These are phyloP conservation scores for Colletotrichum tropicale DNA, from an alignment of 2,329 filamentous ascomycete species.

Conservation along the genomic window DNA sequence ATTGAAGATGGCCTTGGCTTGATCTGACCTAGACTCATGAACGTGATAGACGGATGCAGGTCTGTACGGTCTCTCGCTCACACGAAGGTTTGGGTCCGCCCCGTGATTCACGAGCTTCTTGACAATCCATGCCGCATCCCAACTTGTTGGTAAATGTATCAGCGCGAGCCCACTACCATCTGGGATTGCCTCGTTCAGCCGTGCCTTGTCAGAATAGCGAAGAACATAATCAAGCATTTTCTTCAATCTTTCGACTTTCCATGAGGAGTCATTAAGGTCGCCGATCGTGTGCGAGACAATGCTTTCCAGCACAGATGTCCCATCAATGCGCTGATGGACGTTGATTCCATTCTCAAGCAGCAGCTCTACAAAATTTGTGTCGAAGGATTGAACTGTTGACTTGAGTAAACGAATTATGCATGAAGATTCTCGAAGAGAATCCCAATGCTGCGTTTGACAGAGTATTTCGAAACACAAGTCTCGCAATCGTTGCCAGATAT, in stretches of 20 bases:
- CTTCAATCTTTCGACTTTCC: no score
- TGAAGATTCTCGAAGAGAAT: no score
- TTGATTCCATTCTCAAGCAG: neutral
- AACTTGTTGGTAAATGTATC: neutral
- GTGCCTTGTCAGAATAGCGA: neutral
- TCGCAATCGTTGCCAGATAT: no score
- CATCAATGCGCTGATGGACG: neutral
- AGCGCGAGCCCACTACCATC: neutral
- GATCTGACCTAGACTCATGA: accelerated
- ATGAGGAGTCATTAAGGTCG: no score
- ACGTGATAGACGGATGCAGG: no score
- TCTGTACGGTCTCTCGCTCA: accelerated
- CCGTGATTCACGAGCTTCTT: neutral
- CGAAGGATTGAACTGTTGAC: no score
- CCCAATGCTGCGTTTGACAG: no score
- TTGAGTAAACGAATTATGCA: no score
- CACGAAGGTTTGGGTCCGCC: neutral
- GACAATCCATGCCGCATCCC: neutral
- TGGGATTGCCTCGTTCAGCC: neutral
- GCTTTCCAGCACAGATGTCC: neutral
- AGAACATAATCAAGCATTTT: neutral
- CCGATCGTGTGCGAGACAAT: no score
- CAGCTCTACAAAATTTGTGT: no score
- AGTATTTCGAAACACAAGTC: no score
- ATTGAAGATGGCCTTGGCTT: no score